Conservation (phyloP, 2,329 filamentous ascomycete genomes). For the Exophiala xenobiotica region DNA sequence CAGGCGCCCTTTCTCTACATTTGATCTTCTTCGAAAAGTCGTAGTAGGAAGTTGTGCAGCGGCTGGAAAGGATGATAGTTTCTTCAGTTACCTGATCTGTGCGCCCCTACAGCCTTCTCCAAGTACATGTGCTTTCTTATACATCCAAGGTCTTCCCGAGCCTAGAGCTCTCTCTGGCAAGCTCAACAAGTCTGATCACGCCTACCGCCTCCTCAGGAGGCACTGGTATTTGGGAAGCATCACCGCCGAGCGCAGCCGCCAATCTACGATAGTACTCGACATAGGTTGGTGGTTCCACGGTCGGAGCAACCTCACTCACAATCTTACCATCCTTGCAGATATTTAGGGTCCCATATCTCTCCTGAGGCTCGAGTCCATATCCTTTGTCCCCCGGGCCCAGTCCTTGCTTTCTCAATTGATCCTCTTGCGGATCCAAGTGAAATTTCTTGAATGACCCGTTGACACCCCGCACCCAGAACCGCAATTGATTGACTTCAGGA, state of each 20-base stretch:
- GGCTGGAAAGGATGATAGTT: no score
- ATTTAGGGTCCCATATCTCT: conserved; percentile 60
- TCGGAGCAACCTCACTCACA: conserved; percentile 53
- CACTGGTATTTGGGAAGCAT: conserved; percentile 55
- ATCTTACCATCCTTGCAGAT: conserved; percentile 55
- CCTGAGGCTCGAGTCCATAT: conserved; percentile 64
- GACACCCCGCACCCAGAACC: conserved; percentile 75
- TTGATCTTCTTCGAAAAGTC: no score
- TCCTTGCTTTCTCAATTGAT: conserved; percentile 64
- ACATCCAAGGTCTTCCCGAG: conserved; percentile 49
- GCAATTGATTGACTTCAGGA: conserved; percentile 66
- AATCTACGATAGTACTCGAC: conserved; percentile 62
- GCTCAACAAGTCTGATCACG: conserved; percentile 58
- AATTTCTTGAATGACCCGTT: conserved; percentile 74
- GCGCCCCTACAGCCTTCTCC: neutral
- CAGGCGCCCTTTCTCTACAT: no score
- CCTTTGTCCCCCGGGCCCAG: conserved; percentile 59
- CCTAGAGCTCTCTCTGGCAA: conserved; percentile 54
- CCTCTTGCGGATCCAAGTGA: conserved; percentile 71
- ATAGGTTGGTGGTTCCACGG: conserved; percentile 67
- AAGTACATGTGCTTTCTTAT: neutral
- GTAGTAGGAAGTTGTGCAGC: no score
- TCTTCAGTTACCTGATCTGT: no score
- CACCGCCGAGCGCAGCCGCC: conserved; percentile 51
- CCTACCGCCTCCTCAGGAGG: conserved; percentile 53